A percentile compares a stretch with the other conserved stretches of the same genome.
These are phyloP conservation scores for Verticillium albo-atrum DNA, from an alignment of 2,329 filamentous ascomycete genomes.

Conservation along the genomic window DNA sequence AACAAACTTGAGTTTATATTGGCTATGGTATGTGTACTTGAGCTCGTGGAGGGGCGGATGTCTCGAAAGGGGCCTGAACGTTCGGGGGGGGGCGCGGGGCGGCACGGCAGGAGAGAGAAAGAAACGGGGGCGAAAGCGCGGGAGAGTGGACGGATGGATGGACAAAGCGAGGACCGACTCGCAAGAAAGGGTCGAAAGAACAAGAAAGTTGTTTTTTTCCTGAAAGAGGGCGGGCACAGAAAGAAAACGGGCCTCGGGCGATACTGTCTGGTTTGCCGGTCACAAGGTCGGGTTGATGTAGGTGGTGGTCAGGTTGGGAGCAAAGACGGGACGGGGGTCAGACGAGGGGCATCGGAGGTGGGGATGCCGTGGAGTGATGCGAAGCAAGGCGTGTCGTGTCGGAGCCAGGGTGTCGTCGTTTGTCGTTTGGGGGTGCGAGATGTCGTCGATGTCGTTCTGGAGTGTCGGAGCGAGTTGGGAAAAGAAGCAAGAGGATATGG, in stretches of 20 bases:
- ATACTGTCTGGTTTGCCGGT: background rate
- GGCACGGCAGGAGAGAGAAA: background rate
- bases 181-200: background rate
- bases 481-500: background rate
- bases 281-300: background rate
- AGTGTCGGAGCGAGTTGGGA: background rate
- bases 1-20: conserved; percentile 40
- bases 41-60: background rate
- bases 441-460: background rate
- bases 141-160: too few species aligned
- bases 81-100: background rate
- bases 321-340: background rate
- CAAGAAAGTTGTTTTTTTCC: conserved; percentile 20
- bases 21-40: conserved; percentile 40
- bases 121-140: background rate
- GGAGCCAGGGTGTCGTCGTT: background rate
- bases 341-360: background rate
- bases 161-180: background rate
- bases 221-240: background rate
- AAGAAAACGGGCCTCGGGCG: background rate
- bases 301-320: background rate
- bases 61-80: background rate
- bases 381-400: background rate
- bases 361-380: background rate
- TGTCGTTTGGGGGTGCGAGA: background rate